Conservation (phyloP, 2,329 filamentous ascomycete species). For the Chaetomiaceae sp. region DNA sequence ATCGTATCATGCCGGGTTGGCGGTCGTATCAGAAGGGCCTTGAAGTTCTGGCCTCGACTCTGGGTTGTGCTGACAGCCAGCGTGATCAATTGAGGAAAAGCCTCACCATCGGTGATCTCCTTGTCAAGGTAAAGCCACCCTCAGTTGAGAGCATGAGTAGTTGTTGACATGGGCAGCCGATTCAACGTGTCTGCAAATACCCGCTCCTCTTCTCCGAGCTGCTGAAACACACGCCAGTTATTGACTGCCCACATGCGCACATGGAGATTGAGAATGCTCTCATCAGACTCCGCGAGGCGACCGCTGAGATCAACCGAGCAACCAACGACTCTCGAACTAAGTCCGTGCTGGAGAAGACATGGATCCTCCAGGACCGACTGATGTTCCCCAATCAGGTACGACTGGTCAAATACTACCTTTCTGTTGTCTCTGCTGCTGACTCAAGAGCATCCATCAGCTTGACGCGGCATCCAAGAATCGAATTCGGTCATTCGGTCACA, state of each 20-base stretch:
- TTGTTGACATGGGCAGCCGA: slow-evolving; percentile 53
- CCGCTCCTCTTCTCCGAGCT: slow-evolving; percentile 81
- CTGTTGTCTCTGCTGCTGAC: slow-evolving; percentile 19
- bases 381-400: slow-evolving; percentile 66
- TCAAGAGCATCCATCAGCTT: slow-evolving; percentile 36
- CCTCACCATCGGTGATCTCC: slow-evolving; percentile 73
- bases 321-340: slow-evolving; percentile 68
- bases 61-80: slow-evolving; percentile 63
- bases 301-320: slow-evolving; percentile 75
- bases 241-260: slow-evolving; percentile 78
- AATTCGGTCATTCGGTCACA: slow-evolving; percentile 74
- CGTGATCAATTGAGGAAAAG: slow-evolving; percentile 63
- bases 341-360: slow-evolving; percentile 69
- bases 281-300: slow-evolving; percentile 64
- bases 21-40: slow-evolving; percentile 76
- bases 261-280: slow-evolving; percentile 71
- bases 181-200: slow-evolving; percentile 88
- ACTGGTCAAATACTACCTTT: background rate
- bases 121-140: slow-evolving; percentile 66
- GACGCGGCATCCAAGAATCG: slow-evolving; percentile 52
- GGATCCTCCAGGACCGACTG: slow-evolving; percentile 76
- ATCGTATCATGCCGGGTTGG: slow-evolving; percentile 67
- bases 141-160: background rate
- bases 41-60: slow-evolving; percentile 70
- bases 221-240: slow-evolving; percentile 72